A percentile compares a stretch with the other conserved stretches of the same genome.
These are phyloP conservation scores for Vigna unguiculata DNA, from an alignment of 306 rosid genomes.

Conservation along the genomic window DNA sequence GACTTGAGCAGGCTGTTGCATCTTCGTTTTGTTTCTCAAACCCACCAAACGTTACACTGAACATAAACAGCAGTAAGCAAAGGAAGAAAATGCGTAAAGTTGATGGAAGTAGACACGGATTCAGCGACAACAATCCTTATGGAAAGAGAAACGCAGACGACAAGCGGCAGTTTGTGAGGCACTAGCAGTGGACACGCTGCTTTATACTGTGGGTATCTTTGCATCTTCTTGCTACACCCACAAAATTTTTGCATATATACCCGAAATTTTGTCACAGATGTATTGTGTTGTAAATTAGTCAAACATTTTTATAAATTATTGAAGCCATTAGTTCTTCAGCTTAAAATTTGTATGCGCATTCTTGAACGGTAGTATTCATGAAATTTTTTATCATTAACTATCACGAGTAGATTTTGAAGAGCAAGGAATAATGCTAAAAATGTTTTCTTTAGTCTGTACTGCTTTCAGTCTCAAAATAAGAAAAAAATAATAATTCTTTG, in stretches of 20 bases:
- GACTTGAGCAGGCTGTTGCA: slow-evolving; percentile 73
- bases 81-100: slow-evolving; percentile 66
- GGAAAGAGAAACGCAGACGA: slow-evolving; percentile 60
- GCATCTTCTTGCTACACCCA: not conserved
- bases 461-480: too few species aligned
- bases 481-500: too few species aligned
- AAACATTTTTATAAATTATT: slow-evolving; percentile 28
- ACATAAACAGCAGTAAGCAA: slow-evolving; percentile 74
- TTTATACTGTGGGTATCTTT: slow-evolving; percentile 16
- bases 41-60: slow-evolving; percentile 86
- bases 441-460: not conserved
- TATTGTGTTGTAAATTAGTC: slow-evolving; percentile 34
- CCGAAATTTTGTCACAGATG: slow-evolving; percentile 28
- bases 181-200: slow-evolving; percentile 40
- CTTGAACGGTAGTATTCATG: slow-evolving; percentile 25
- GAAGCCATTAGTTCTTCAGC: not conserved
- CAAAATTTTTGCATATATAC: slow-evolving; percentile 48
- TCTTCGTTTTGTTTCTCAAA: slow-evolving; percentile 82
- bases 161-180: slow-evolving; percentile 61
- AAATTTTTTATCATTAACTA: slow-evolving; percentile 13
- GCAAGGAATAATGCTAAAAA: not conserved
- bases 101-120: slow-evolving; percentile 69
- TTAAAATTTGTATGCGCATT: not conserved
- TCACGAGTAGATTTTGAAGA: not conserved
- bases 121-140: slow-evolving; percentile 73